phyloP scores from a whole-genome alignment of 176 grass and related monocot species.

The Poa pratensis region DNA sequence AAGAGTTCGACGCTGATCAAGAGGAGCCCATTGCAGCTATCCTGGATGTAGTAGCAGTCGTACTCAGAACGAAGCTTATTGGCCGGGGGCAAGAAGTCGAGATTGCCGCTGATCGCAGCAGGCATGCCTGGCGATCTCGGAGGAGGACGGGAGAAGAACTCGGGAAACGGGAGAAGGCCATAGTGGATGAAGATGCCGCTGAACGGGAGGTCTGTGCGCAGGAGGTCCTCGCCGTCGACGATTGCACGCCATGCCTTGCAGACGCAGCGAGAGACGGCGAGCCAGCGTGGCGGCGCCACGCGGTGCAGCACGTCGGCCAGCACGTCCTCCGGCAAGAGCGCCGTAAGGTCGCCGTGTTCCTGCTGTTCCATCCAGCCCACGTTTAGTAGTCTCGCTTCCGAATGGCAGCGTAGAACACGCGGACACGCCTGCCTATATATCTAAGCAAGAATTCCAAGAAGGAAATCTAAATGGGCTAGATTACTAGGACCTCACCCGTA shows the following conservation, averaged over 20 bases:
- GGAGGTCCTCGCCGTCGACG: background rate
- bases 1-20: too few species aligned
- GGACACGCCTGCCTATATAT: background rate
- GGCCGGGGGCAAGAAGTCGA: background rate
- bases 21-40: background rate
- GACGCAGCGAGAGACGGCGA: background rate
- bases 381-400: background rate
- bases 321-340: background rate
- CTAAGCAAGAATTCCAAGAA: background rate
- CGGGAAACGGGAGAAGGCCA: background rate
- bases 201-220: background rate
- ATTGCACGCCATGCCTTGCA: background rate
- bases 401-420: too few species aligned
- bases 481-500: too few species aligned
- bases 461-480: background rate
- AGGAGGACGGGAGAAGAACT: background rate
- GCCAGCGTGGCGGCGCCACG: background rate
- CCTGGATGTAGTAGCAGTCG: background rate
- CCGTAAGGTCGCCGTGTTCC: background rate
- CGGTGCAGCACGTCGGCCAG: background rate
- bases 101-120: background rate
- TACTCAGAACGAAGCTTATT: background rate
- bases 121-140: background rate
- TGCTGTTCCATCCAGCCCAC: background rate
- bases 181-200: background rate